Evolutionary conservation across 78 protist species (phyloP).

Genomic region (Dictyostelium discoideum): DNA sequence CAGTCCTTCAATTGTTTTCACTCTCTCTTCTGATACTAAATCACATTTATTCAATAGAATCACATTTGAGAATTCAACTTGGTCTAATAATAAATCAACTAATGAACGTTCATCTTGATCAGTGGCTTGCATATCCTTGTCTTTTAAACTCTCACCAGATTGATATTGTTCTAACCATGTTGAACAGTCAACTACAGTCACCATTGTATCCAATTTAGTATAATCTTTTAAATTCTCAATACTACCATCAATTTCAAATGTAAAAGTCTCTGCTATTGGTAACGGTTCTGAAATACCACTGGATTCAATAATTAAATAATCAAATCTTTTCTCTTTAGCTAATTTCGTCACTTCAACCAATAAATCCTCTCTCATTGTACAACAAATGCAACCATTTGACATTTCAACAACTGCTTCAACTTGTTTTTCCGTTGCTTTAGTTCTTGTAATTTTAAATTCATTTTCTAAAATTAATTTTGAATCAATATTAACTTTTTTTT

Average conservation of each 20-base stretch:
- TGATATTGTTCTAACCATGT: conserved; percentile 40
- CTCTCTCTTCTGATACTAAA: neutral
- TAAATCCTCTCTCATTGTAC: conserved; percentile 94
- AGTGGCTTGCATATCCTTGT: conserved; percentile 30
- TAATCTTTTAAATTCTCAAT: conserved; percentile 1
- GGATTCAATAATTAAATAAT: conserved; percentile 69
- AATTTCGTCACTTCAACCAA: conserved; percentile 80
- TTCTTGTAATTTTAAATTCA: conserved; percentile 32
- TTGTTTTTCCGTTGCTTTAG: conserved; percentile 27
- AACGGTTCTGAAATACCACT: conserved; percentile 93
- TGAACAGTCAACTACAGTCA: conserved; percentile 70
- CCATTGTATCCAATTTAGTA: conserved; percentile 82
- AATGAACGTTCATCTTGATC: conserved; percentile 80
- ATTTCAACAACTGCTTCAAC: conserved; percentile 89
- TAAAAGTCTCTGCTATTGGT: conserved; percentile 95
- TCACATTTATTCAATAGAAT: conserved; percentile 92
- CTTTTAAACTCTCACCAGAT: conserved; percentile 22
- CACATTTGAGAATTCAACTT: conserved; percentile 95
- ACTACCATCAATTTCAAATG: conserved; percentile 46
- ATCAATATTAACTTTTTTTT: conserved; percentile 89
- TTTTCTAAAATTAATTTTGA: conserved; percentile 70
- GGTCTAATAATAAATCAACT: conserved; percentile 90
- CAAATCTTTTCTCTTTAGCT: conserved; percentile 65
- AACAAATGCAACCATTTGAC: conserved; percentile 97
- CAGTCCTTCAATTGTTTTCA: conserved; percentile 9